phyloP scores from a whole-genome alignment of 768 basidiomycete genomes.

The Paxillus involutus region DNA sequence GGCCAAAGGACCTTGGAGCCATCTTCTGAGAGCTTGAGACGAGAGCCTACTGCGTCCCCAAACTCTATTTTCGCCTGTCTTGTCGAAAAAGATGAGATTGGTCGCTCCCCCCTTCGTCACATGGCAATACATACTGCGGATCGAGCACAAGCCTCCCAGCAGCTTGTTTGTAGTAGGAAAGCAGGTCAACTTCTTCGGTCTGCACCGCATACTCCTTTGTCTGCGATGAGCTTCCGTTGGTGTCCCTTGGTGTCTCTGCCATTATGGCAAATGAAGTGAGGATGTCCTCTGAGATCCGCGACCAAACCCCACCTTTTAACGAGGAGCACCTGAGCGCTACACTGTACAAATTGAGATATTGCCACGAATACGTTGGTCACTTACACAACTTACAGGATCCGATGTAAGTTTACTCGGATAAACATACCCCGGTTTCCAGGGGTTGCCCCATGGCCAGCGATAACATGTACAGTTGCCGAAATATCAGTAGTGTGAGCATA shows the following conservation, averaged over 20 bases:
- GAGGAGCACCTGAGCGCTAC: too few relatives aligned
- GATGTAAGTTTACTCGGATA: too few relatives aligned
- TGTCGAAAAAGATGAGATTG: neutral
- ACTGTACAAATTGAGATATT: too few relatives aligned
- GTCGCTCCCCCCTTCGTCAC: neutral
- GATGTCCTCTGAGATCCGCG: too few relatives aligned
- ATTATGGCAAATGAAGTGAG: too few relatives aligned
- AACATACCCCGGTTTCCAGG: too few relatives aligned
- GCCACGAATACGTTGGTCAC: too few relatives aligned
- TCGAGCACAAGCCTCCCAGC: slow-evolving; percentile 64
- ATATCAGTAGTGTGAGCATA: too few relatives aligned
- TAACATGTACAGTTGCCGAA: too few relatives aligned
- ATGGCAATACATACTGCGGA: slow-evolving; percentile 44
- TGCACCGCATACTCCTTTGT: neutral
- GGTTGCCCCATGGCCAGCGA: too few relatives aligned
- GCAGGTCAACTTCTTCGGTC: slow-evolving; percentile 30
- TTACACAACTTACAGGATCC: too few relatives aligned
- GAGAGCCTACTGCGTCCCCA: slow-evolving; percentile 43
- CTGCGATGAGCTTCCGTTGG: slow-evolving; percentile 2
- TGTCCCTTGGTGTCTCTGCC: neutral
- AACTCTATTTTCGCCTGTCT: slow-evolving; percentile 52
- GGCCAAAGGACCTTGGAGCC: slow-evolving; percentile 55
- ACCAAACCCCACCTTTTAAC: too few relatives aligned
- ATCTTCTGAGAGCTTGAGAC: slow-evolving; percentile 45
- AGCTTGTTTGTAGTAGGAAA: slow-evolving; percentile 49